A percentile compares a stretch with the other conserved stretches of the same genome.
These are phyloP conservation scores for Hortaea sp. DNA, from an alignment of 2,329 filamentous ascomycete genomes.

Conservation along the genomic window DNA sequence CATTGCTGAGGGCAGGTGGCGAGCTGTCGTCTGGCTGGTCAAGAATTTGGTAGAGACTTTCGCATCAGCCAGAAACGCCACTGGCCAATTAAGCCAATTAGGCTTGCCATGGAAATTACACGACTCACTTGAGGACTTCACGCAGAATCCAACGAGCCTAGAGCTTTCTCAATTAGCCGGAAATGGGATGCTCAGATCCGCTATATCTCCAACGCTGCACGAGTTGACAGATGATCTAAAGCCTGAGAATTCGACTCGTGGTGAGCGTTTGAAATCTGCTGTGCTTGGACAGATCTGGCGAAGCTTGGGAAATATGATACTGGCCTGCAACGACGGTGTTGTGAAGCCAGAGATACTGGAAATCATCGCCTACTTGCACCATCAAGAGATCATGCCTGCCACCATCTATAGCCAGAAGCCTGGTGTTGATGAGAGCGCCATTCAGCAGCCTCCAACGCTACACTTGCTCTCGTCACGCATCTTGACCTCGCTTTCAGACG, in stretches of 20 bases:
- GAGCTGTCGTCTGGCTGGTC: slow-evolving; percentile 35
- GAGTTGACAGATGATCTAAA: slow-evolving; percentile 10
- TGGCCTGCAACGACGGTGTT: slow-evolving; percentile 19
- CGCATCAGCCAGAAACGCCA: background rate
- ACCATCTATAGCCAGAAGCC: slow-evolving; percentile 34
- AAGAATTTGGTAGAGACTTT: slow-evolving; percentile 30
- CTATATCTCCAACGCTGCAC: slow-evolving; percentile 5
- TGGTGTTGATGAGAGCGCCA: slow-evolving; percentile 24
- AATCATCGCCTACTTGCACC: slow-evolving; percentile 39
- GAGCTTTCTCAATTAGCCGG: too few relatives aligned
- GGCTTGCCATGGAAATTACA: slow-evolving; percentile 3
- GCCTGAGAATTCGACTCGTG: background rate
- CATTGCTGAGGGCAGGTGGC: slow-evolving; percentile 32
- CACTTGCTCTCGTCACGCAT: slow-evolving; percentile 40
- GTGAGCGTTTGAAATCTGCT: slow-evolving; percentile 15
- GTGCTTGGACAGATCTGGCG: slow-evolving; percentile 38
- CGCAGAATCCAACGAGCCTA: background rate
- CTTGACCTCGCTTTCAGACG: slow-evolving; percentile 40
- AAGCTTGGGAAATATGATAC: slow-evolving; percentile 36
- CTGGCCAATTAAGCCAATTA: background rate
- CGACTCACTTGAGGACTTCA: slow-evolving; percentile 10
- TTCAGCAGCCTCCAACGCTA: slow-evolving; percentile 39
- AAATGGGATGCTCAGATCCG: too few relatives aligned
- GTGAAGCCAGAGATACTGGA: slow-evolving; percentile 37
- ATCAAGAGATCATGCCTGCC: slow-evolving; percentile 36